Evolutionary conservation across 768 basidiomycete species (phyloP).

Genomic region (Leccinellum rugosiceps): DNA sequence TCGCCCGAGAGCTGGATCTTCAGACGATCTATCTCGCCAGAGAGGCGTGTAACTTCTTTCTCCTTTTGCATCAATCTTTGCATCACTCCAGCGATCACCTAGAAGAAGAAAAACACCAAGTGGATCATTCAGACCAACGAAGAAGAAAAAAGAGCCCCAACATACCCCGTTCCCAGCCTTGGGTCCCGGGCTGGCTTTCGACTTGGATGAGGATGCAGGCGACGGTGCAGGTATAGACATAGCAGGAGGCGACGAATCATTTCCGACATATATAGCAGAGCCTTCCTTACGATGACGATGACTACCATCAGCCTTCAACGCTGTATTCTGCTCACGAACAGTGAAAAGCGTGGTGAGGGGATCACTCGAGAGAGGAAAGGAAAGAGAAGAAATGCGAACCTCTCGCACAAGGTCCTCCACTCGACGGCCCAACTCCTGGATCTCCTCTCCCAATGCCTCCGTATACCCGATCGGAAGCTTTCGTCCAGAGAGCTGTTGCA

Average conservation of each 20-base stretch:
- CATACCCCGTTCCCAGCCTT: constrained; percentile 59
- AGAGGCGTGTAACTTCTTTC: constrained; percentile 74
- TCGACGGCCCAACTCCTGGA: constrained; percentile 53
- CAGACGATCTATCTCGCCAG: constrained; percentile 64
- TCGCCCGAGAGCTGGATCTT: constrained; percentile 58
- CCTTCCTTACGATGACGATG: constrained; percentile 13
- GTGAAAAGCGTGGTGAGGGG: background rate
- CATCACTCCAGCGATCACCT: constrained; percentile 71
- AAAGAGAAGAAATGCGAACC: constrained; percentile 35
- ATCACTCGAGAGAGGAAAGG: background rate
- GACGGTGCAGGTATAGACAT: background rate
- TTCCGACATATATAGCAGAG: constrained; percentile 15
- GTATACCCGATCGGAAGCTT: constrained; percentile 51
- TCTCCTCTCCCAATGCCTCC: constrained; percentile 51
- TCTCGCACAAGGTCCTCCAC: constrained; percentile 66
- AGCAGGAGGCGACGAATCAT: background rate
- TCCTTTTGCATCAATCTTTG: constrained; percentile 83
- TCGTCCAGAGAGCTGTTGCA: constrained; percentile 66
- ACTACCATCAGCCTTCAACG: background rate
- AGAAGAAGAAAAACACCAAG: background rate
- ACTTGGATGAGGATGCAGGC: background rate
- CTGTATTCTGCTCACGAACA: constrained; percentile 4
- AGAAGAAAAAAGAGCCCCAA: background rate
- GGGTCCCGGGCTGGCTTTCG: constrained; percentile 39
- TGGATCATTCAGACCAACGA: background rate